A percentile compares a stretch with the other conserved stretches of the same genome.
These are phyloP conservation scores for Tanozyma kutaoensis DNA, from an alignment of 805 yeast species.

Conservation along the genomic window DNA sequence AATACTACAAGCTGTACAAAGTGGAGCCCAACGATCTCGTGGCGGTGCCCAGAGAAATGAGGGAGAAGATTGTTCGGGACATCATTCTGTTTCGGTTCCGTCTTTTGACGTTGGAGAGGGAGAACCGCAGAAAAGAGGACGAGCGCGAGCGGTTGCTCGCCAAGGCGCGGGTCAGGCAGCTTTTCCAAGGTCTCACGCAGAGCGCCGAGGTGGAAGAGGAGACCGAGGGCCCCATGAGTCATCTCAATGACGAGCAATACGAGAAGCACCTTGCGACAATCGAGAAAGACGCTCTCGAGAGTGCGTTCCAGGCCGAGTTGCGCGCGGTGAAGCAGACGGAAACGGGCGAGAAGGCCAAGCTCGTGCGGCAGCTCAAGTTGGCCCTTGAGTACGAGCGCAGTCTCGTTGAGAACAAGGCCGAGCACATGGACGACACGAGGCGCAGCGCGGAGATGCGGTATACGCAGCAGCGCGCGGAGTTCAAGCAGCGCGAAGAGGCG, in stretches of 20 bases:
- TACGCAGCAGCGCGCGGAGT: no score
- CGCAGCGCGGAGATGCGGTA: no score
- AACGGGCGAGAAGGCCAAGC: slow-evolving; percentile 6
- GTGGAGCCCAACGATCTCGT: slow-evolving; percentile 44
- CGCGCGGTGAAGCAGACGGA: slow-evolving; percentile 5
- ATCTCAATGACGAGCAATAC: slow-evolving; percentile 9
- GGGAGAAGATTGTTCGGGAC: slow-evolving; percentile 38
- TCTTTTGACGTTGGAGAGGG: slow-evolving; percentile 38
- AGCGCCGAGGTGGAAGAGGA: slow-evolving; percentile 2
- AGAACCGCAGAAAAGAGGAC: slow-evolving; percentile 34
- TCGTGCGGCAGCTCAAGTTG: slow-evolving; percentile 9
- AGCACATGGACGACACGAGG: slow-evolving; percentile 18
- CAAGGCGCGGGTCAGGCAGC: slow-evolving; percentile 29
- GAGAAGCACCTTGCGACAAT: slow-evolving; percentile 14
- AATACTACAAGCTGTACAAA: slow-evolving; percentile 27
- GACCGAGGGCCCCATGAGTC: slow-evolving; percentile 1
- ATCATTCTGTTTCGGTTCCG: slow-evolving; percentile 43
- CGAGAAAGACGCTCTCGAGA: slow-evolving; percentile 12
- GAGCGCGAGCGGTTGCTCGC: slow-evolving; percentile 36
- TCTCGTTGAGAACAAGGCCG: slow-evolving; percentile 23
- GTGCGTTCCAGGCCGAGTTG: slow-evolving; percentile 7
- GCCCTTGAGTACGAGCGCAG: slow-evolving; percentile 20
- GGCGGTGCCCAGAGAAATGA: slow-evolving; percentile 42
- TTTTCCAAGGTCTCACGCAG: slow-evolving; percentile 26
- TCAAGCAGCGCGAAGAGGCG: slow-evolving; percentile 35